phyloP scores from a whole-genome alignment of 345 rosid species.

The Moricandia moricandioides region DNA sequence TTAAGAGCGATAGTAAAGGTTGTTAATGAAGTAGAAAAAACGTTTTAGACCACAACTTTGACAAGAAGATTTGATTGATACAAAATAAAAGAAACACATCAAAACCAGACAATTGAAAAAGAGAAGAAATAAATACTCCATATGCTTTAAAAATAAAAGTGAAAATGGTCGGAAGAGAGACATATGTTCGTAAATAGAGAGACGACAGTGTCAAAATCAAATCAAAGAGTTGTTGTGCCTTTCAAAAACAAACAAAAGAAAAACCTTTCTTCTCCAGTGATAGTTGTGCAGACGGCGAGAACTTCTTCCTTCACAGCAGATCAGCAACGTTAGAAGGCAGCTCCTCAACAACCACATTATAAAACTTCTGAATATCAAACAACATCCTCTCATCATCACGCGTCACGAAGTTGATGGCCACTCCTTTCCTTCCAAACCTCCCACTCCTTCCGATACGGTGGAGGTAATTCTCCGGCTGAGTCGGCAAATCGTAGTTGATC shows the following conservation, averaged over 20 bases:
- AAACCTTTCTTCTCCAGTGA: background rate
- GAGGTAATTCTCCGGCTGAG: background rate
- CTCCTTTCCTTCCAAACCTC: background rate
- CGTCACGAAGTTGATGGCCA: background rate
- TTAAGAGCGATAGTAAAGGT: too few species aligned
- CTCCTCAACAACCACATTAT: background rate
- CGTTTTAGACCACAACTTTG: too few species aligned
- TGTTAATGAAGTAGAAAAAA: too few species aligned
- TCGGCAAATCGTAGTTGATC: background rate
- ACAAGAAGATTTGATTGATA: too few species aligned
- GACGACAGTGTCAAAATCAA: background rate
- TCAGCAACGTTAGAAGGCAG: background rate
- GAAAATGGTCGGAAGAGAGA: background rate
- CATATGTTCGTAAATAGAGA: too few species aligned
- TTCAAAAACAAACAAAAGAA: background rate
- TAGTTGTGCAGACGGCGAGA: background rate
- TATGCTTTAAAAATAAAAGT: background rate
- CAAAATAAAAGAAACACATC: too few species aligned
- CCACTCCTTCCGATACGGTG: background rate
- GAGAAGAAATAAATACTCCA: background rate
- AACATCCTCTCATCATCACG: background rate
- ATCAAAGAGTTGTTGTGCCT: background rate
- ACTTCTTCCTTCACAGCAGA: background rate
- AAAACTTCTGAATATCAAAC: background rate
- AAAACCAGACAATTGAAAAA: too few species aligned